Percentiles rank a stretch among this genome's conserved stretches.
Evolutionary conservation across 768 basidiomycete species (phyloP).

Genomic region (Tylopilus balloui): DNA sequence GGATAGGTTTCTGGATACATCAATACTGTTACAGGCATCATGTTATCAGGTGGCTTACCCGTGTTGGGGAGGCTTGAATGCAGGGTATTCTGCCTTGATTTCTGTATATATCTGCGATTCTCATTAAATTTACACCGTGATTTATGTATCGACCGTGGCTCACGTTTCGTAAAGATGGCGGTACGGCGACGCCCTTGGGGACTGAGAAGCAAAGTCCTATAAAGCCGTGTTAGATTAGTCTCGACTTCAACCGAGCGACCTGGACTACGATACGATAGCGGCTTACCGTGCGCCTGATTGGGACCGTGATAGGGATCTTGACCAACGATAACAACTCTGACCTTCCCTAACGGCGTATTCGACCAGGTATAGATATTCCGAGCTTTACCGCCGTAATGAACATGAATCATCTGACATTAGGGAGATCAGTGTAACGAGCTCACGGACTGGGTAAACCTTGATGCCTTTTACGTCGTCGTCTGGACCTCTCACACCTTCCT

Average conservation of each 20-base stretch:
- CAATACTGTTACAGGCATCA: conserved; percentile 4
- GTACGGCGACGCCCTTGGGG: conserved; percentile 65
- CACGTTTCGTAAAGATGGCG: conserved; percentile 82
- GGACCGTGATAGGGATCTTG: conserved; percentile 84
- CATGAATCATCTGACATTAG: conserved; percentile 3
- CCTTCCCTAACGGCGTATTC: conserved; percentile 75
- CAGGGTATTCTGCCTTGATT: conserved; percentile 76
- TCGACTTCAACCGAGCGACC: conserved; percentile 3
- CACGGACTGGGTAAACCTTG: conserved; percentile 78
- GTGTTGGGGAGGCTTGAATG: conserved; percentile 73
- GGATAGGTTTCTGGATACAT: conserved; percentile 60
- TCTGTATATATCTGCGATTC: conserved; percentile 75
- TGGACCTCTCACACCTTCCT: conserved; percentile 54
- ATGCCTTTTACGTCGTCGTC: conserved; percentile 42
- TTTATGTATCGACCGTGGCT: conserved; percentile 21
- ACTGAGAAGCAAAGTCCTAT: conserved; percentile 88
- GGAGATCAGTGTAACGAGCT: conserved; percentile 29
- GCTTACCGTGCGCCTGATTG: conserved; percentile 80
- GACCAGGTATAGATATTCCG: conserved; percentile 91
- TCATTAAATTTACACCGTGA: conserved; percentile 10
- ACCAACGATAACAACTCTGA: conserved; percentile 85
- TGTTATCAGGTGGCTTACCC: conserved; percentile 52
- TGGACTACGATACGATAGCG: conserved; percentile 1
- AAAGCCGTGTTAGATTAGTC: conserved; percentile 4
- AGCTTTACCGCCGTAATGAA: conserved; percentile 41